Evolutionary conservation across 352 stramenopile genomes (phyloP).

Genomic region (Pythium coloratum): DNA sequence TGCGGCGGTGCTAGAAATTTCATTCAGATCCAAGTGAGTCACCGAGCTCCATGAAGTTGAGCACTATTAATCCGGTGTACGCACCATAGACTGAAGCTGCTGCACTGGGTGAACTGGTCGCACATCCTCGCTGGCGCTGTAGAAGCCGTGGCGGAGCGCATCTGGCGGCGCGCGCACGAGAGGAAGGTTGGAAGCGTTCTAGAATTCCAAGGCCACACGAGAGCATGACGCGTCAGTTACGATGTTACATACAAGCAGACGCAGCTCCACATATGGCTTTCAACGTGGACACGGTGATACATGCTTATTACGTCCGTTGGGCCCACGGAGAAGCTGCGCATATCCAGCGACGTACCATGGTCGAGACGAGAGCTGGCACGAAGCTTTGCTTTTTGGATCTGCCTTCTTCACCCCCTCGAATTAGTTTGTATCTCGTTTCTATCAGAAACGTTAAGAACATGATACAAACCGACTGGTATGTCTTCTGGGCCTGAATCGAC

Average conservation of each 20-base stretch:
- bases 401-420: slow-evolving; percentile 22
- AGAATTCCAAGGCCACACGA: slow-evolving; percentile 6
- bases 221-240: background rate
- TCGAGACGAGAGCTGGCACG: slow-evolving; percentile 3
- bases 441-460: background rate
- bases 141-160: slow-evolving; percentile 80
- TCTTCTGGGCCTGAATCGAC: background rate
- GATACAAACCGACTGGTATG: background rate
- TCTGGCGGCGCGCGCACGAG: slow-evolving; percentile 83
- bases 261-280: background rate
- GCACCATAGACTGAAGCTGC: slow-evolving; percentile 74
- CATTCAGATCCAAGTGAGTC: background rate
- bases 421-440: slow-evolving; percentile 8
- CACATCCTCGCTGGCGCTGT: slow-evolving; percentile 78
- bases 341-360: slow-evolving; percentile 22
- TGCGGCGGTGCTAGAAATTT: slow-evolving; percentile 50
- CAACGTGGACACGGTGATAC: background rate
- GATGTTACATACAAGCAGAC: background rate
- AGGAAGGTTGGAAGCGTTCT: slow-evolving; percentile 74
- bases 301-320: background rate
- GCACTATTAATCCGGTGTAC: background rate
- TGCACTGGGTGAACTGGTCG: slow-evolving; percentile 84
- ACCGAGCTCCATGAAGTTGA: too few species aligned
- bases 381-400: slow-evolving; percentile 23
- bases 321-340: background rate